Evolutionary conservation across 768 basidiomycete genomes (phyloP).

Genomic region (Leccinum aurantiacum): DNA sequence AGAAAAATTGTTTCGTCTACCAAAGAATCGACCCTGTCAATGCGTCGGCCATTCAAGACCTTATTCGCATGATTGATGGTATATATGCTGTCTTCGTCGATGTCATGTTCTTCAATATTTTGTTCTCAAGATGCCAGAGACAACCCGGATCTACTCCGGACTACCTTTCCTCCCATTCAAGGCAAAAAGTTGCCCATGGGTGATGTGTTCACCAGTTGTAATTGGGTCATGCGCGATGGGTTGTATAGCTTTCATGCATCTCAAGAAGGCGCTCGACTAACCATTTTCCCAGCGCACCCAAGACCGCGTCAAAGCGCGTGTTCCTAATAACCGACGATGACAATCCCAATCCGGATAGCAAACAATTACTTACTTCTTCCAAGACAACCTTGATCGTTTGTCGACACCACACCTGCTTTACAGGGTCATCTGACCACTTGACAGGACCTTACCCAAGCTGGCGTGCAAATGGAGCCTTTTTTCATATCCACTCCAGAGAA

Average conservation of each 20-base stretch:
- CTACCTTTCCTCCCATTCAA: conserved; percentile 63
- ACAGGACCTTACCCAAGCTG: conserved; percentile 80
- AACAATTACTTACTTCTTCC: conserved; percentile 65
- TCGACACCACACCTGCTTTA: conserved; percentile 4
- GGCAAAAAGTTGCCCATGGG: conserved; percentile 71
- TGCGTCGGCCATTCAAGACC: conserved; percentile 77
- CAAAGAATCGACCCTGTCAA: conserved; percentile 76
- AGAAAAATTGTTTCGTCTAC: conserved; percentile 68
- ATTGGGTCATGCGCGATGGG: conserved; percentile 88
- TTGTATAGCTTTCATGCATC: conserved; percentile 35
- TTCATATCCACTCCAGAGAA: conserved; percentile 74
- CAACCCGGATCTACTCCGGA: conserved; percentile 54
- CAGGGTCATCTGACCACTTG: not conserved
- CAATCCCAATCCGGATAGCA: conserved; percentile 48
- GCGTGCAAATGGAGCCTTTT: conserved; percentile 82
- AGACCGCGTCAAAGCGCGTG: conserved; percentile 88
- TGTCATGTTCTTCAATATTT: conserved; percentile 5
- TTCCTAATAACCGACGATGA: conserved; percentile 86
- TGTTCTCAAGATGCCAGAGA: conserved; percentile 56
- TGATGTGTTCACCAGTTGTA: conserved; percentile 89
- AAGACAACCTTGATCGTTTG: conserved; percentile 68
- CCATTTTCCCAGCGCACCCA: conserved; percentile 58
- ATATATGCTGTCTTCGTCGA: conserved; percentile 10
- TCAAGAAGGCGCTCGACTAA: not conserved
- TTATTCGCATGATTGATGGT: conserved; percentile 81